Evolutionary conservation across 2,329 filamentous ascomycete species (phyloP).

Genomic region (Falciphora oryzae): DNA sequence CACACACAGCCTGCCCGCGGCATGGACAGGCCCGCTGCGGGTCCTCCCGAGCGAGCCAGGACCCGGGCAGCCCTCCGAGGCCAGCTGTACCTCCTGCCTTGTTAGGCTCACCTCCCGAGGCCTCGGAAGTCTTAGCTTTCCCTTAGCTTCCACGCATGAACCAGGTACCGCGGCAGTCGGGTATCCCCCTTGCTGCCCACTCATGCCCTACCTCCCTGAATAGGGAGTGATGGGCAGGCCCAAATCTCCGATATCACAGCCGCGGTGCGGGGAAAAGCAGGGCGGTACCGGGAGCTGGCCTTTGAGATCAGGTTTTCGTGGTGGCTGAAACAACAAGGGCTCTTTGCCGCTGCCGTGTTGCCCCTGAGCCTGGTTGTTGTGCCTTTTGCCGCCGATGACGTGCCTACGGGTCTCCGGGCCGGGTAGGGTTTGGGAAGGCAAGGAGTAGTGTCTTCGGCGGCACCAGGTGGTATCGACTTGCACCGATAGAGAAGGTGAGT

Average conservation of each 20-base stretch:
- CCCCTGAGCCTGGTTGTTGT: too few relatives aligned
- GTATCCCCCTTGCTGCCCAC: background rate
- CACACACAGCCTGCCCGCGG: background rate
- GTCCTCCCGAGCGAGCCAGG: background rate
- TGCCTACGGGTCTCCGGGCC: background rate
- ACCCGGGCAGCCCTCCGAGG: background rate
- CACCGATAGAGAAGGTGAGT: background rate
- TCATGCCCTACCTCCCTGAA: background rate
- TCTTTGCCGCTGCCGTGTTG: too few relatives aligned
- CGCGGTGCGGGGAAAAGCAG: background rate
- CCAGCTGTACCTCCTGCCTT: background rate
- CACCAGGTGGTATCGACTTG: background rate
- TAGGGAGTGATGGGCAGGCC: background rate
- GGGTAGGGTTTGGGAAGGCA: background rate
- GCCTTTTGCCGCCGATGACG: background rate
- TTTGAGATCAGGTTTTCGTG: background rate
- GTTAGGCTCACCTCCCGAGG: background rate
- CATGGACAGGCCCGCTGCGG: background rate
- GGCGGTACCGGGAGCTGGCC: background rate
- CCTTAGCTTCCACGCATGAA: background rate
- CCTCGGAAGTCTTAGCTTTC: background rate
- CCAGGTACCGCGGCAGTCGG: background rate
- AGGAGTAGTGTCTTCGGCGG: background rate
- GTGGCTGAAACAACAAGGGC: background rate
- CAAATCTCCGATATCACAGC: background rate